phyloP scores from a whole-genome alignment of 192 early-diverging fungal species.

The Endogone sp. region DNA sequence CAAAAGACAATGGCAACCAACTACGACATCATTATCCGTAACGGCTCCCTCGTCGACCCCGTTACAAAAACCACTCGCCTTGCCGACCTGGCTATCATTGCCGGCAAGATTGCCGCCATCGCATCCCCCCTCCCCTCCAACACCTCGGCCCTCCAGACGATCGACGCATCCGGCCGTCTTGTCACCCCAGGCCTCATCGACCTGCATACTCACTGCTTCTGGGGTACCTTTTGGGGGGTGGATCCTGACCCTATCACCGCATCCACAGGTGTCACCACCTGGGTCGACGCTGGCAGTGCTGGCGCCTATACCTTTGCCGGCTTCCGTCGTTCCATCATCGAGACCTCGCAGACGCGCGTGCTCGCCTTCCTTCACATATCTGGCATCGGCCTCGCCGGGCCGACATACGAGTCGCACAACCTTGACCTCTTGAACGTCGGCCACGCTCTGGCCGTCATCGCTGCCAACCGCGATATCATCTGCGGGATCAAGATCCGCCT shows the following conservation, averaged over 20 bases:
- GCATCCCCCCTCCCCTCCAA: constrained; percentile 1
- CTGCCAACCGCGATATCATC: constrained; percentile 8
- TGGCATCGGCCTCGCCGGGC: constrained; percentile 13
- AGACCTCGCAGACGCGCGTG: constrained; percentile 9
- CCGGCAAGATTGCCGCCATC: constrained; percentile 10
- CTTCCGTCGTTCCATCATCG: constrained; percentile 14
- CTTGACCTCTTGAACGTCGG: constrained; percentile 18
- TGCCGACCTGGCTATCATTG: constrained; percentile 14
- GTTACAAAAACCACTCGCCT: constrained; percentile 1
- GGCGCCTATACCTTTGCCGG: constrained; percentile 24
- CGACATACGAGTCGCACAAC: constrained; percentile 16
- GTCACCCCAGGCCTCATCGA: constrained; percentile 22
- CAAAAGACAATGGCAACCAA: too few relatives aligned
- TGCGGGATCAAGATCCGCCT: constrained; percentile 21
- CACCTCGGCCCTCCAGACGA: neutral
- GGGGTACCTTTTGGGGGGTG: constrained; percentile 26
- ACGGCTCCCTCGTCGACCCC: constrained; percentile 18
- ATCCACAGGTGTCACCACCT: constrained; percentile 22
- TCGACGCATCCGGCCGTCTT: constrained; percentile 17
- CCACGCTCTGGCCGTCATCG: constrained; percentile 11
- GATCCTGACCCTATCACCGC: constrained; percentile 20
- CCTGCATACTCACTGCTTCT: constrained; percentile 22
- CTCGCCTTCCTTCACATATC: constrained; percentile 19
- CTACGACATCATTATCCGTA: constrained; percentile 21
- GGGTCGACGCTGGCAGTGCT: constrained; percentile 23